Base-by-base conservation (phyloP, 345 rosid species). In the Streptanthus diversifolius region DNA sequence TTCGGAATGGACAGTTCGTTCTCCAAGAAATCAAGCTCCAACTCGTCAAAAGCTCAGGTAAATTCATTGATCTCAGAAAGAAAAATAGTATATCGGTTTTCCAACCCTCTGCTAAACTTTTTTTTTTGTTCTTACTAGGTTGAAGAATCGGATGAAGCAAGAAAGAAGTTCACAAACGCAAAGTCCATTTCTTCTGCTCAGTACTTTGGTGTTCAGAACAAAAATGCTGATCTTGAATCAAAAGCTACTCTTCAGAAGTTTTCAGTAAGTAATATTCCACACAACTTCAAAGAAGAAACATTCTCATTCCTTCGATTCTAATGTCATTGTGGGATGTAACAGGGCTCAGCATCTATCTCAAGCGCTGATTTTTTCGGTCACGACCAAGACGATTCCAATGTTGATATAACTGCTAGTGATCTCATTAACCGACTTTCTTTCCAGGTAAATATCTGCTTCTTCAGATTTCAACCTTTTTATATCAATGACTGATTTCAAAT, bases 111-210 rank as follows among this genome's bases (percentile, higher is more conserved):
- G 8, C 67, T 66, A 5, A 71, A 21, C 30, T 58, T 1, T 24
- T 62, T 15, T 19, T 11, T 15, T 25, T 5, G 14, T 9, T 33
- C 24, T 66, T 19, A 37, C 21, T 63, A 95, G 97, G 81, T 92
- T 78, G 85, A 89, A 76, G 99, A 95, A 77, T 79, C 90, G 13
- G 98, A 95, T 83, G 99, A 95, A 82, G 99, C 99, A 48, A 87
- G 98, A 80, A 92, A 85, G 86, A 95, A 95, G 80, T 95, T 90
- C 84, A 77, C 98, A 37, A 92, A 89, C 82, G 99, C 99, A 60
- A 95, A 95, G 77, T 88, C 99, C 22, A 95, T 95, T 51, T 95
- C 99, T 60, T 95, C 99, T 7, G 85, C 96, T 49, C 99, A 95
- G 77, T 95, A 25, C 80, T 92, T 90, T 74, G 96, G 96, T n/a